phyloP scores from a whole-genome alignment of 1,284 basidiomycete genomes.

The Irpex sp. region DNA sequence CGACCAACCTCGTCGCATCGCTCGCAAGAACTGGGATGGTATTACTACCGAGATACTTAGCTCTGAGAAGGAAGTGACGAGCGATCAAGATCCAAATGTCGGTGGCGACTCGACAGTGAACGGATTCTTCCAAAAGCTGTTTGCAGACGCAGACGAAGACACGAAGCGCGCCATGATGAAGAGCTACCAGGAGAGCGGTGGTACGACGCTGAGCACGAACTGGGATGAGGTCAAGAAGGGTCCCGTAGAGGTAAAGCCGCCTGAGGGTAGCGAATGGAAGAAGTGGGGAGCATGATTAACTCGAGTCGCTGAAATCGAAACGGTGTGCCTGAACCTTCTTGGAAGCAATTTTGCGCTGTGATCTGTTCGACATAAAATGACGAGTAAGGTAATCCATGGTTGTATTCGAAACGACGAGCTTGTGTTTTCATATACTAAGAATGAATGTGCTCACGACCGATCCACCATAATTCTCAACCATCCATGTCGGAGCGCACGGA shows the following conservation, averaged over 20 bases:
- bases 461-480: too few species aligned
- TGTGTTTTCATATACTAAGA: too few species aligned
- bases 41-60: conserved; percentile 64
- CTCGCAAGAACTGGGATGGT: conserved; percentile 77
- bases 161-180: conserved; percentile 93
- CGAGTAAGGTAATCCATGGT: too few species aligned
- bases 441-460: too few species aligned
- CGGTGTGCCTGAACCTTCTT: background rate
- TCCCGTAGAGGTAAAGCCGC: conserved; percentile 71
- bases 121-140: conserved; percentile 81
- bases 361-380: too few species aligned
- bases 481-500: too few species aligned
- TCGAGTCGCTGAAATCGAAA: background rate
- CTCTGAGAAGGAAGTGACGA: conserved; percentile 54
- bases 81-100: conserved; percentile 75
- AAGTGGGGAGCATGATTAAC: conserved; percentile 43
- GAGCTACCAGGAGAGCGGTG: conserved; percentile 87
- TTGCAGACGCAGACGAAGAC: conserved; percentile 81
- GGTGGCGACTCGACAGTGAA: conserved; percentile 78
- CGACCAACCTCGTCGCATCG: conserved; percentile 27
- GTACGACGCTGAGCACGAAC: conserved; percentile 89
- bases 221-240: conserved; percentile 82
- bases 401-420: too few species aligned
- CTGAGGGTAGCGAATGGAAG: conserved; percentile 77
- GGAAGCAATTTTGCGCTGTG: background rate